Conservation (phyloP, 2,329 filamentous ascomycete genomes). For the Karstenula rhodostoma region DNA sequence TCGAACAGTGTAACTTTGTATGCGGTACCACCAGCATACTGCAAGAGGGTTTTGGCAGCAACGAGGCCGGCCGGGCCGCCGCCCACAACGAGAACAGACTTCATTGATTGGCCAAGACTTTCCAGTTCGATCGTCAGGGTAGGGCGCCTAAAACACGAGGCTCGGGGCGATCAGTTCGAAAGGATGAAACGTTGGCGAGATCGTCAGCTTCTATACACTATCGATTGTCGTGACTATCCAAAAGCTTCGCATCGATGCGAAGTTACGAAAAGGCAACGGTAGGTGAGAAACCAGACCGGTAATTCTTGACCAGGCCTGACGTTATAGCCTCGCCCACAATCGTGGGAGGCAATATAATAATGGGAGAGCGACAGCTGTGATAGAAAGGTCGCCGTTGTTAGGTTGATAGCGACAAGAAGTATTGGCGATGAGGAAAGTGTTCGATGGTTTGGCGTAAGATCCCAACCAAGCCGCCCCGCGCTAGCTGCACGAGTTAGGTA, state of each 20-base stretch:
- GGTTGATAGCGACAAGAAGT: background rate
- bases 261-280: background rate
- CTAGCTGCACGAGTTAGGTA: constrained; percentile 11
- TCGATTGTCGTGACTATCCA: background rate
- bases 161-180: background rate
- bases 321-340: background rate
- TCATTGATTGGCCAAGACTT: constrained; percentile 25
- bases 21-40: constrained; percentile 59
- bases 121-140: background rate
- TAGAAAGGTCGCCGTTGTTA: background rate
- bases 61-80: constrained; percentile 56
- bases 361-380: background rate
- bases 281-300: background rate
- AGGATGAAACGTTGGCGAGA: background rate
- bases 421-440: background rate
- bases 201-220: background rate
- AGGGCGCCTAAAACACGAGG: background rate
- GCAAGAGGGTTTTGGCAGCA: constrained; percentile 71
- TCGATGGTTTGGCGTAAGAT: background rate
- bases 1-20: constrained; percentile 79
- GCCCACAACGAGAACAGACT: constrained; percentile 53
- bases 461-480: constrained; percentile 2
- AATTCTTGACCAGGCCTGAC: background rate
- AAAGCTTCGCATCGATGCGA: background rate
- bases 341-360: background rate